Conservation (phyloP, 1,284 basidiomycete species). For the Trametes versicolor region DNA sequence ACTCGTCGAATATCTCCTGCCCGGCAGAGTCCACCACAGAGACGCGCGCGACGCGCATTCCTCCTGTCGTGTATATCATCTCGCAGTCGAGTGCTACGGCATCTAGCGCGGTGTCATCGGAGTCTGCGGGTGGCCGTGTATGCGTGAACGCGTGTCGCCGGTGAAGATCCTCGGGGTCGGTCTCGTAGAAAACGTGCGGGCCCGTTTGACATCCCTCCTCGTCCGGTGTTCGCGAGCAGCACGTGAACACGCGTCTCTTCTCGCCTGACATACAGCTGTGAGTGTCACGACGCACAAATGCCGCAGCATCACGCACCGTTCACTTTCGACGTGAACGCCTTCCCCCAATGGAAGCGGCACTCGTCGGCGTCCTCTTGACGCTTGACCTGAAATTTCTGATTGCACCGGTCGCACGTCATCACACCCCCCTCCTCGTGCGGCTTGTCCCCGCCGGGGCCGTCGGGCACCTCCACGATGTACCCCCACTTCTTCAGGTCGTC, state of each 20-base stretch:
- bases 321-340: constrained; percentile 61
- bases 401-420: constrained; percentile 83
- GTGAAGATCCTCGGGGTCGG: constrained; percentile 75
- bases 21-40: constrained; percentile 86
- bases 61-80: constrained; percentile 92
- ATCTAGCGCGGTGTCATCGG: constrained; percentile 58
- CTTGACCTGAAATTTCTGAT: constrained; percentile 73
- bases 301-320: constrained; percentile 59
- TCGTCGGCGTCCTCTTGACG: constrained; percentile 64
- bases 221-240: constrained; percentile 69
- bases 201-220: constrained; percentile 73
- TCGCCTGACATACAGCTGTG: constrained; percentile 58
- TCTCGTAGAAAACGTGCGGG: constrained; percentile 83
- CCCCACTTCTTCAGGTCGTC: constrained; percentile 73
- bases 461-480: constrained; percentile 77
- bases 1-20: constrained; percentile 80
- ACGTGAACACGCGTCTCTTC: constrained; percentile 69
- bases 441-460: constrained; percentile 65
- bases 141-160: constrained; percentile 76
- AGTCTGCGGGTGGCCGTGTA: constrained; percentile 43
- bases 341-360: constrained; percentile 89
- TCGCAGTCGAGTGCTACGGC: constrained; percentile 91
- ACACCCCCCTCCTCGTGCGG: constrained; percentile 74
- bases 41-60: constrained; percentile 87
- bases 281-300: neutral